These are phyloP conservation scores for Pythium insidiosum DNA, from an alignment of 352 stramenopile genomes.

Conservation along the genomic window DNA sequence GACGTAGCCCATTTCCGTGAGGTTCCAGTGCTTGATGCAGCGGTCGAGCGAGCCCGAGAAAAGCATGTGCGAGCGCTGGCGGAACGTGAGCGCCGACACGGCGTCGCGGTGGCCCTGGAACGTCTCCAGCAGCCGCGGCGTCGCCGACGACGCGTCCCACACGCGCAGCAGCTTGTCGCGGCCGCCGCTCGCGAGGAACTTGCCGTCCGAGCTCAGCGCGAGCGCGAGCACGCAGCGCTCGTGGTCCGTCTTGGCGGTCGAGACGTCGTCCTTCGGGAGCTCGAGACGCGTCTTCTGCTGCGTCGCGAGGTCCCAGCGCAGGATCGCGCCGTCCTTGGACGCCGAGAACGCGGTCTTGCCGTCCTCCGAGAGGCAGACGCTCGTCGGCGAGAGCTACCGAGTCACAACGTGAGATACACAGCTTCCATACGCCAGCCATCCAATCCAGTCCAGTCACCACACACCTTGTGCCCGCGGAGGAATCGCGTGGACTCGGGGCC, in stretches of 20 bases:
- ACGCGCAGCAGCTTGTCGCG: conserved; percentile 89
- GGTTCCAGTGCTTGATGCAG: conserved; percentile 93
- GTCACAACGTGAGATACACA: conserved; percentile 13
- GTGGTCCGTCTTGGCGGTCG: conserved; percentile 62
- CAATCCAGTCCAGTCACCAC: no score
- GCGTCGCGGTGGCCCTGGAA: conserved; percentile 88
- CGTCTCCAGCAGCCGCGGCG: conserved; percentile 80
- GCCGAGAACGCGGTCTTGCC: conserved; percentile 87
- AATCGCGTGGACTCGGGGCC: conserved; percentile 70
- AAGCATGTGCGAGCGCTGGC: conserved; percentile 81
- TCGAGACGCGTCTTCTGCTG: conserved; percentile 63
- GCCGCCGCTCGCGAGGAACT: conserved; percentile 88
- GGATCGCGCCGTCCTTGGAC: conserved; percentile 89
- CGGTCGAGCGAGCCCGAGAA: conserved; percentile 91
- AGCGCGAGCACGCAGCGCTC: conserved; percentile 80
- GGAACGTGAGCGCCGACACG: conserved; percentile 84
- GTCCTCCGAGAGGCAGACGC: conserved; percentile 83
- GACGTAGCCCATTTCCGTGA: conserved; percentile 93
- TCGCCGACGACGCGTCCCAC: conserved; percentile 70
- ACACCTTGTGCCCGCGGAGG: conserved; percentile 45
- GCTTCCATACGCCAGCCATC: no score
- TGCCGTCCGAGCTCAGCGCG: conserved; percentile 86
- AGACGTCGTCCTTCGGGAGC: conserved; percentile 54
- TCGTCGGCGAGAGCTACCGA: conserved; percentile 76
- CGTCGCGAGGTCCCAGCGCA: conserved; percentile 85